phyloP scores from a whole-genome alignment of 495 filamentous ascomycete species.

The Podospora anserina region DNA sequence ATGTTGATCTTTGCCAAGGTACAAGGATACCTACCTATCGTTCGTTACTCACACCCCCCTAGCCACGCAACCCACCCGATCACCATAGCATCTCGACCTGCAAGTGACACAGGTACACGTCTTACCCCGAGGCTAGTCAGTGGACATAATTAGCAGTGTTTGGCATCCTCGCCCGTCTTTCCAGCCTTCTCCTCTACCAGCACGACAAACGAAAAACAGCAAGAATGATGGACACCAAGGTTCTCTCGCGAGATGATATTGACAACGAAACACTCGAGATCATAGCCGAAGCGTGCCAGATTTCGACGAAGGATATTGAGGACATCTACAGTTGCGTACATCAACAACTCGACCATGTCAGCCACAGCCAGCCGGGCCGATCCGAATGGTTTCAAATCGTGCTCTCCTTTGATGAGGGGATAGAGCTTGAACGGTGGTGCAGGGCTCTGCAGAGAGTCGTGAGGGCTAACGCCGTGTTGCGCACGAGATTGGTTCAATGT shows the following conservation, averaged over 20 bases:
- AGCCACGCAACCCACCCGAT: background rate
- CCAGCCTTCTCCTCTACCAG: background rate
- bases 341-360: background rate
- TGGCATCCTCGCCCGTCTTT: background rate
- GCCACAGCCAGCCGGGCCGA: background rate
- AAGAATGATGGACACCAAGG: background rate
- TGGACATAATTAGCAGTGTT: background rate
- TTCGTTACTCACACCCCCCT: background rate
- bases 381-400: constrained; percentile 4
- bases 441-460: background rate
- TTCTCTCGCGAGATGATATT: background rate
- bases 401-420: background rate
- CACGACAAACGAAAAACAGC: background rate
- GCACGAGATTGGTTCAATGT: background rate
- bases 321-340: background rate
- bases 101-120: no score
- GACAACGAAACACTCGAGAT: background rate
- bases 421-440: background rate
- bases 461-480: background rate
- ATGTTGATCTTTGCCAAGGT: background rate
- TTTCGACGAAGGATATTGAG: background rate
- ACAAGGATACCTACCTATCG: background rate
- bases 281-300: background rate
- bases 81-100: background rate
- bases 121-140: background rate